Conservation (phyloP, 2,329 filamentous ascomycete species). For the Sarocladiaceae sp. region DNA sequence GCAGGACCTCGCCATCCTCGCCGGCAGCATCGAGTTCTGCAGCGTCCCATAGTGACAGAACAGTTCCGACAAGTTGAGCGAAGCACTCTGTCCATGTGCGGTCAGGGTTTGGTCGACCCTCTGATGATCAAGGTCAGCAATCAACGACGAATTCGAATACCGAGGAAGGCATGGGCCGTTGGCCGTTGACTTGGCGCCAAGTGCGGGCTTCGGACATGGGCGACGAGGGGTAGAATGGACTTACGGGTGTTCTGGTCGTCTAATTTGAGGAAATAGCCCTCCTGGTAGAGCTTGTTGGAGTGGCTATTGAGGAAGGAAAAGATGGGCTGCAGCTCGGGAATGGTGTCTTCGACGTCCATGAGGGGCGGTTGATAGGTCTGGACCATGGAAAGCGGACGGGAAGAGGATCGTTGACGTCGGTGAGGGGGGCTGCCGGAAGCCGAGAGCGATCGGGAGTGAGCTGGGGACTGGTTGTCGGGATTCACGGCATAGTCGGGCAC, state of each 20-base stretch:
- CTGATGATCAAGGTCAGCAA: constrained; percentile 37
- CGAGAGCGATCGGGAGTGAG: constrained; percentile 18
- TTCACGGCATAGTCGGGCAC: constrained; percentile 36
- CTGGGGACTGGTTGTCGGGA: constrained; percentile 7
- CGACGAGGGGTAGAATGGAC: constrained; percentile 28
- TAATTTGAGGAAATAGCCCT: constrained; percentile 95
- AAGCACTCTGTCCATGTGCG: constrained; percentile 95
- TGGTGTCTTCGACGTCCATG: constrained; percentile 82
- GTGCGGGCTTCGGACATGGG: constrained; percentile 10
- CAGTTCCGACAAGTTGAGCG: constrained; percentile 90
- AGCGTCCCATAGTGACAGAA: constrained; percentile 93
- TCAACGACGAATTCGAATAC: not conserved
- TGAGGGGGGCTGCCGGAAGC: constrained; percentile 31
- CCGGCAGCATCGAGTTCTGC: constrained; percentile 83
- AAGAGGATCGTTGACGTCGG: constrained; percentile 39
- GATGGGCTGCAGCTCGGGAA: constrained; percentile 89
- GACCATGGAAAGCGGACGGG: constrained; percentile 78
- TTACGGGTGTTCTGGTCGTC: constrained; percentile 89
- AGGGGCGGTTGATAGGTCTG: constrained; percentile 78
- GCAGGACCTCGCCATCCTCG: constrained; percentile 75
- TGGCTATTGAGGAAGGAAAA: constrained; percentile 94
- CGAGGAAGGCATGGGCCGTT: constrained; percentile 8
- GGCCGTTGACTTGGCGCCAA: constrained; percentile 11
- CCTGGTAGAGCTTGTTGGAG: constrained; percentile 92
- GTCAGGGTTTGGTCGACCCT: constrained; percentile 79